Evolutionary conservation across 2,329 filamentous ascomycete genomes (phyloP).

Genomic region (Rhytidhysteron rufulum): DNA sequence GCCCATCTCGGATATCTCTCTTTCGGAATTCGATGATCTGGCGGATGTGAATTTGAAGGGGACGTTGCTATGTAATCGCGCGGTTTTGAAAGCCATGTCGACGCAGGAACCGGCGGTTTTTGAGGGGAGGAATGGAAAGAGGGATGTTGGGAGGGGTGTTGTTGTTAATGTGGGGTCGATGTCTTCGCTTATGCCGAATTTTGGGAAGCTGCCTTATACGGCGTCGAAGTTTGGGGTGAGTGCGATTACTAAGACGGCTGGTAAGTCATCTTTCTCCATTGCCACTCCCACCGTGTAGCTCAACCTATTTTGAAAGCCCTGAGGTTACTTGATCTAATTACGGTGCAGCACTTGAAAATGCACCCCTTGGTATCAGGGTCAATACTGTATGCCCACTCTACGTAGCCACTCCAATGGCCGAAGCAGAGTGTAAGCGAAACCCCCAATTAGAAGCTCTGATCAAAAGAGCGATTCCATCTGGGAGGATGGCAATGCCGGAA

Average conservation of each 20-base stretch:
- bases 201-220: conserved; percentile 15
- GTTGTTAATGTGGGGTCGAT: conserved; percentile 17
- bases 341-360: conserved; percentile 22
- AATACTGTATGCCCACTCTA: conserved; percentile 7
- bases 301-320: no score
- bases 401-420: neutral
- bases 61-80: conserved; percentile 52
- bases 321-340: no score
- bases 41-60: conserved; percentile 46
- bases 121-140: neutral
- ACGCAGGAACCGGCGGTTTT: conserved; percentile 35
- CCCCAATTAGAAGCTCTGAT: neutral
- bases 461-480: neutral
- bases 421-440: neutral
- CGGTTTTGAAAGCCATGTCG: conserved; percentile 46
- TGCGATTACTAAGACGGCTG: conserved; percentile 25
- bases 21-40: conserved; percentile 7
- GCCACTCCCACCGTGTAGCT: no score
- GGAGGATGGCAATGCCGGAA: neutral
- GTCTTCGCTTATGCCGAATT: conserved; percentile 8
- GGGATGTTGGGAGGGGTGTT: conserved; percentile 12
- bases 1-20: neutral
- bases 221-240: conserved; percentile 28
- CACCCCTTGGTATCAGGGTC: conserved; percentile 8
- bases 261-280: no score